phyloP scores from a whole-genome alignment of 768 basidiomycete genomes.

The Pulveroboletus sp. region DNA sequence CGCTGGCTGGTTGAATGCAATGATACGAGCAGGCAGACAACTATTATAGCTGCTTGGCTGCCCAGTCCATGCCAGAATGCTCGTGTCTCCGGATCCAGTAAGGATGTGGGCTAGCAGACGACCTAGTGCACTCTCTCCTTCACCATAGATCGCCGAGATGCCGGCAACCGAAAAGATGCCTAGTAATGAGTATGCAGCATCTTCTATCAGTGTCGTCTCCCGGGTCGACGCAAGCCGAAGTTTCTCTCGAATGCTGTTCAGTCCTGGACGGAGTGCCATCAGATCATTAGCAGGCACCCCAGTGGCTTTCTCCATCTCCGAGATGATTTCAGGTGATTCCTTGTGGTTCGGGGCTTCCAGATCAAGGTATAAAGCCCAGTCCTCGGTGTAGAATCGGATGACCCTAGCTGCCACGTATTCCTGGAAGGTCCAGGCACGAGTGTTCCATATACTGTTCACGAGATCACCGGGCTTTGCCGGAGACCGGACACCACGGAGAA shows the following conservation, averaged over 20 bases:
- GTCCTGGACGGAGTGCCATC: not conserved
- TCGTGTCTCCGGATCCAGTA: not conserved
- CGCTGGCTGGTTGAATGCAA: not conserved
- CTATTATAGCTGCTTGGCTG: constrained; percentile 1
- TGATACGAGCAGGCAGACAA: constrained; percentile 1
- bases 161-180: not conserved
- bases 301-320: constrained; percentile 4
- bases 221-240: not conserved
- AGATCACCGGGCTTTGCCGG: not conserved
- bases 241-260: not conserved
- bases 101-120: not conserved
- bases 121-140: not conserved
- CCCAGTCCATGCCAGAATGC: constrained; percentile 8
- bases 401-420: constrained; percentile 4
- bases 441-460: not conserved
- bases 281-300: not conserved
- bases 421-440: constrained; percentile 4
- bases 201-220: not conserved
- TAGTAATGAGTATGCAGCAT: too few species aligned
- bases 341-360: not conserved
- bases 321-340: not conserved
- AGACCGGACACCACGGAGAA: constrained; percentile 2
- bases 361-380: not conserved
- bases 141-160: not conserved
- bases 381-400: constrained; percentile 4